phyloP scores from a whole-genome alignment of 768 basidiomycete genomes.

The Tulasnella sp. region DNA sequence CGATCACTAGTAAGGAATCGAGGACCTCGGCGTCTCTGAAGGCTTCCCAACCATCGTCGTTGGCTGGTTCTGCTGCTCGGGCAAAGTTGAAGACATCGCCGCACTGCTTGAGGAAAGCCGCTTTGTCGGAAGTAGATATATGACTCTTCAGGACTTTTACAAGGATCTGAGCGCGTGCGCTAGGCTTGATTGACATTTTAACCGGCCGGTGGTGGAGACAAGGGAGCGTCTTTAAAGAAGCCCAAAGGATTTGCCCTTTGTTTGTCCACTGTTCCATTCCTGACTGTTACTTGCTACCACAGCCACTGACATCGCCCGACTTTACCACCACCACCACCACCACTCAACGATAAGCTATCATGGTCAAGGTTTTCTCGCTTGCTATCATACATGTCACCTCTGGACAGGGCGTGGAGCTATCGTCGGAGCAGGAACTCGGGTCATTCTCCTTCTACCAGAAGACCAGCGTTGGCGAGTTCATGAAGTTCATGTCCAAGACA shows the following conservation, averaged over 20 bases:
- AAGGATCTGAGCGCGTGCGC: neutral
- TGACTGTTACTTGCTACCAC: neutral
- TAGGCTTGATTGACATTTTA: neutral
- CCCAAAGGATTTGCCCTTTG: neutral
- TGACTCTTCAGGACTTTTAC: neutral
- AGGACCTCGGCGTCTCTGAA: neutral
- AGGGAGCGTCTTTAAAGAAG: neutral
- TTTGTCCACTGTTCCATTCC: neutral
- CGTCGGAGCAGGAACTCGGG: slow-evolving; percentile 75
- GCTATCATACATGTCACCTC: slow-evolving; percentile 71
- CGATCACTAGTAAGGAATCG: neutral
- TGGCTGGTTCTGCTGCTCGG: neutral
- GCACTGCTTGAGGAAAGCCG: neutral
- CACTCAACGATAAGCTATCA: slow-evolving; percentile 33
- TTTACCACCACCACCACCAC: neutral
- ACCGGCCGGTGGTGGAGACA: neutral
- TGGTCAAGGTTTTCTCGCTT: slow-evolving; percentile 87
- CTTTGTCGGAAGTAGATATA: neutral
- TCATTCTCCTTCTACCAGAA: slow-evolving; percentile 94
- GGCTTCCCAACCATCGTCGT: neutral
- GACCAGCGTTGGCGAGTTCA: slow-evolving; percentile 85
- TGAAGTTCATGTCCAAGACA: slow-evolving; percentile 92
- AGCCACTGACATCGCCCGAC: neutral
- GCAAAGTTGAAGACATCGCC: neutral
- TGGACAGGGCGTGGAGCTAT: slow-evolving; percentile 65